phyloP scores from a whole-genome alignment of 176 grass and related monocot genomes.

The Zoysia japonica region DNA sequence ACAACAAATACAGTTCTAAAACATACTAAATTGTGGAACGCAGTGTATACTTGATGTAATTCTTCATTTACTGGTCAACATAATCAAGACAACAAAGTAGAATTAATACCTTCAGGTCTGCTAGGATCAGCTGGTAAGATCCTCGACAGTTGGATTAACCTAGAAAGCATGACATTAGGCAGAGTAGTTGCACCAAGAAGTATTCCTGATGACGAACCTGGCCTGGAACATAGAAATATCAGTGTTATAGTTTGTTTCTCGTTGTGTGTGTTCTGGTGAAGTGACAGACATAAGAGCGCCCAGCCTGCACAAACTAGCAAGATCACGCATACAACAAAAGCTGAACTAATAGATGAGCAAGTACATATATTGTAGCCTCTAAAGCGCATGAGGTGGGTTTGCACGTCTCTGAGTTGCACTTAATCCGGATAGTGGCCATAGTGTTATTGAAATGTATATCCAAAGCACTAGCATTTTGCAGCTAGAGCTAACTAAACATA shows the following conservation, averaged over 20 bases:
- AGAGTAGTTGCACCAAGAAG: slow-evolving; percentile 87
- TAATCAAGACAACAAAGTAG: neutral
- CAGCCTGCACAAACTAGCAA: neutral
- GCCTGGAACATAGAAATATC: slow-evolving; percentile 51
- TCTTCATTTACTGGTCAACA: neutral
- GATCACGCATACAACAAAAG: neutral
- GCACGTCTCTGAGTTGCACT: neutral
- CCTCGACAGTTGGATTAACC: slow-evolving; percentile 75
- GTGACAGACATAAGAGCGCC: neutral
- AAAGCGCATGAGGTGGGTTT: neutral
- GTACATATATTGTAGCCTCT: neutral
- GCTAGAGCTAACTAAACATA: neutral
- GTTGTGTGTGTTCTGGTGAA: neutral
- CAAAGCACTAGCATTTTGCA: neutral
- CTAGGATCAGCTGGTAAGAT: slow-evolving; percentile 50
- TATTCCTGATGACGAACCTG: slow-evolving; percentile 90
- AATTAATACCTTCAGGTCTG: slow-evolving; percentile 52
- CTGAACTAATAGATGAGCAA: neutral
- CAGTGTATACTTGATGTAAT: neutral
- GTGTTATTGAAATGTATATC: neutral
- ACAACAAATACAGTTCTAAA: neutral
- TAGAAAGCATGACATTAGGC: slow-evolving; percentile 87
- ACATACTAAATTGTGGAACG: neutral
- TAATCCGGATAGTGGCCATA: neutral
- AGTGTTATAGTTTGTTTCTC: neutral